Evolutionary conservation across 2,329 filamentous ascomycete species (phyloP).

Genomic region (Chaetomiaceae sp.): DNA sequence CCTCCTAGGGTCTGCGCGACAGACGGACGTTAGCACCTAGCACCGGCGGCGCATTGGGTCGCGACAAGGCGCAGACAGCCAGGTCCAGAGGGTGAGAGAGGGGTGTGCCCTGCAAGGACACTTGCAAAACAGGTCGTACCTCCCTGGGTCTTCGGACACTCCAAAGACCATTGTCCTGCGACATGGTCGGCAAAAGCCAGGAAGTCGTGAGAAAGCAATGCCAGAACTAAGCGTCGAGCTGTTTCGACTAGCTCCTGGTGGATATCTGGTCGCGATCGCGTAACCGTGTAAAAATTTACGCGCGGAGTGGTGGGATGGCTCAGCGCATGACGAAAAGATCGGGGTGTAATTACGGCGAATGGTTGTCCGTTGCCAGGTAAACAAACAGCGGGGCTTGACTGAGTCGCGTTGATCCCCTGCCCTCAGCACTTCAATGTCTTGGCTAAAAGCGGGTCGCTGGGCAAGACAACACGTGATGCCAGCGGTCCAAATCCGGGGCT

Average conservation of each 20-base stretch:
- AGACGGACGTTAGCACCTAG: slow-evolving; percentile 10
- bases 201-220: not conserved
- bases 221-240: not conserved
- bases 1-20: slow-evolving; percentile 69
- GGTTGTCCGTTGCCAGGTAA: slow-evolving; percentile 20
- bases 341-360: slow-evolving; percentile 9
- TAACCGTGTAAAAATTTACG: not conserved
- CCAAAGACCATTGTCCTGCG: slow-evolving; percentile 83
- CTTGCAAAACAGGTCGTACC: slow-evolving; percentile 36
- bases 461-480: slow-evolving; percentile 18
- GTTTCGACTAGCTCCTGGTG: not conserved
- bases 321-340: not conserved
- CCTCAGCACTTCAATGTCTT: no score
- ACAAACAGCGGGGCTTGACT: slow-evolving; percentile 22
- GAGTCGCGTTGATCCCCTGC: not conserved
- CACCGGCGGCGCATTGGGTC: no score
- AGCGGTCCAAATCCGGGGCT: slow-evolving; percentile 10
- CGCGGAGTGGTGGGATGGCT: not conserved
- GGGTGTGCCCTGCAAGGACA: no score
- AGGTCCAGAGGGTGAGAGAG: no score
- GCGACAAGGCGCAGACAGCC: no score
- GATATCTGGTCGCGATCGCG: not conserved
- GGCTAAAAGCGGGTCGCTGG: no score
- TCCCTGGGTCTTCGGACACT: slow-evolving; percentile 89
- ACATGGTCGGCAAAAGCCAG: slow-evolving; percentile 51